These are phyloP conservation scores for Hyphodiscus hymeniophilus DNA, from an alignment of 495 filamentous ascomycete genomes.

Conservation along the genomic window DNA sequence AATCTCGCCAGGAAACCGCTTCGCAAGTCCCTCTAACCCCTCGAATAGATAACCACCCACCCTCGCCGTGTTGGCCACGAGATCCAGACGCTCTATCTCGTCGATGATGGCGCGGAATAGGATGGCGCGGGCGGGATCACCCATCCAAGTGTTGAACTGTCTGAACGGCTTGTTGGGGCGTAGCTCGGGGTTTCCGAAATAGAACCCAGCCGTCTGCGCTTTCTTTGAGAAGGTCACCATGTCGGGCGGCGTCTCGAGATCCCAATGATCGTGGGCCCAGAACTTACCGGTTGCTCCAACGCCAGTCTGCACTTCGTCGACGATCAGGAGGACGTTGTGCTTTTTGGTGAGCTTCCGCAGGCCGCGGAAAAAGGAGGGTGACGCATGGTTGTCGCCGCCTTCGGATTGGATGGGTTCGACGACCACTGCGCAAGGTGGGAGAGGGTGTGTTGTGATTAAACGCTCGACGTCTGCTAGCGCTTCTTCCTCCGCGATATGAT, in stretches of 20 bases:
- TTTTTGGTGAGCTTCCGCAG: constrained; percentile 80
- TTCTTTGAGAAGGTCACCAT: constrained; percentile 99
- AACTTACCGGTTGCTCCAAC: constrained; percentile 93
- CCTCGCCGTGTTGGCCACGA: constrained; percentile 72
- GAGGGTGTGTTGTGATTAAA: constrained; percentile 73
- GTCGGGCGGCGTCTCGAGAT: constrained; percentile 75
- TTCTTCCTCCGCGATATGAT: constrained; percentile 72
- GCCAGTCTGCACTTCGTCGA: constrained; percentile 97
- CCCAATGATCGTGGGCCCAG: constrained; percentile 99
- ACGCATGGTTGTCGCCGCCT: constrained; percentile 97
- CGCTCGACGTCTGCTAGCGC: constrained; percentile 85
- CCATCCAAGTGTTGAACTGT: constrained; percentile 99
- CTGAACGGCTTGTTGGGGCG: constrained; percentile 98
- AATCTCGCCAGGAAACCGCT: constrained; percentile 76
- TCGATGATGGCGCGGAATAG: constrained; percentile 88
- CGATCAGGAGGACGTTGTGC: constrained; percentile 84
- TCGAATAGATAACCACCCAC: constrained; percentile 79
- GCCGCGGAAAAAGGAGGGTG: constrained; percentile 82
- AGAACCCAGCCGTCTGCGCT: constrained; percentile 96
- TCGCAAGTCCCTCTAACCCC: constrained; percentile 58
- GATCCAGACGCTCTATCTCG: constrained; percentile 72
- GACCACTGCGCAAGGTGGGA: constrained; percentile 82
- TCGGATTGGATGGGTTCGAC: constrained; percentile 97
- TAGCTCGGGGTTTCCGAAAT: constrained; percentile 78
- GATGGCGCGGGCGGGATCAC: constrained; percentile 83